Evolutionary conservation across 1,284 basidiomycete genomes (phyloP).

Genomic region (Wallemia hederae): DNA sequence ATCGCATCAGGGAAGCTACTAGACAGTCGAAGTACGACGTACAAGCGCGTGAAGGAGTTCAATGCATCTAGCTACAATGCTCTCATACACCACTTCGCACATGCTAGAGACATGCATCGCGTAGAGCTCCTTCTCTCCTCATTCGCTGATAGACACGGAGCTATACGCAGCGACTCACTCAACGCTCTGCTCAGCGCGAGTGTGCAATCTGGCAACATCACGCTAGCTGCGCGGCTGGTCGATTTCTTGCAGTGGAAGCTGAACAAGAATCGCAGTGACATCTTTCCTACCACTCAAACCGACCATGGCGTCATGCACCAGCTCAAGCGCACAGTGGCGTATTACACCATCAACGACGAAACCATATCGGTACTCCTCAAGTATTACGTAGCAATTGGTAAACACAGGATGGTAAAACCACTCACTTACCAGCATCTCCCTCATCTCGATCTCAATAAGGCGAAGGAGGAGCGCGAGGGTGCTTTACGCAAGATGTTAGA

Average conservation of each 20-base stretch:
- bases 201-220: not conserved
- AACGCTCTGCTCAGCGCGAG: not conserved
- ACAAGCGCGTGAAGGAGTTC: not conserved
- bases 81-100: not conserved
- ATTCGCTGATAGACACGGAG: not conserved
- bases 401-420: not conserved
- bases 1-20: not conserved
- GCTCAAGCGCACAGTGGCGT: not conserved
- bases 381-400: not conserved
- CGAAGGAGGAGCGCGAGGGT: not conserved
- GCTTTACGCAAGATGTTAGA: not conserved
- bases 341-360: not conserved
- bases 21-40: not conserved
- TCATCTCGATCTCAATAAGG: not conserved
- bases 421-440: not conserved
- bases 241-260: not conserved
- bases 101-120: not conserved
- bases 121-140: not conserved
- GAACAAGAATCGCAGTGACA: not conserved
- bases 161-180: not conserved
- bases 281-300: too few relatives aligned
- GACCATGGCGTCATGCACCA: not conserved
- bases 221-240: not conserved
- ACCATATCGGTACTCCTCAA: not conserved
- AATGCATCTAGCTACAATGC: not conserved